Conservation (phyloP, 1,284 basidiomycete species). For the Clitocybe nebularis region DNA sequence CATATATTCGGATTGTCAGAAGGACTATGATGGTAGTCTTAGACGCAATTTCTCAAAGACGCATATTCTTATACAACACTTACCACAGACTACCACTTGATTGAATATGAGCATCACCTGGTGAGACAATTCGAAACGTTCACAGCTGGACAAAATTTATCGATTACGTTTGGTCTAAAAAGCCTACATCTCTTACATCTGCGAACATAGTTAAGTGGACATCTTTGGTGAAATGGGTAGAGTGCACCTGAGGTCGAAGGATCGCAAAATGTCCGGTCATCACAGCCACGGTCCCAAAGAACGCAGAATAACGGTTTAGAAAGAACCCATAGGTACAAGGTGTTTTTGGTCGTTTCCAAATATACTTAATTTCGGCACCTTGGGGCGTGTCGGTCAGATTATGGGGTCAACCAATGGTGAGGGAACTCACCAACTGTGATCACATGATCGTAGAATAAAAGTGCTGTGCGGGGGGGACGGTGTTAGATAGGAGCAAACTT, state of each 20-base stretch:
- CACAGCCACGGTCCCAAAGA: constrained; percentile 33
- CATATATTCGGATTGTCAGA: constrained; percentile 36
- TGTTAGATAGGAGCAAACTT: too few species aligned
- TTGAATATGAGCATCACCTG: constrained; percentile 35
- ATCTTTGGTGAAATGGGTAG: neutral
- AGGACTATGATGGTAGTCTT: constrained; percentile 31
- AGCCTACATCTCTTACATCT: constrained; percentile 19
- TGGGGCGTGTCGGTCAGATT: neutral
- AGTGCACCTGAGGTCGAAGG: constrained; percentile 20
- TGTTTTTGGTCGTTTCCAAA: constrained; percentile 36
- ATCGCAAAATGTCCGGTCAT: constrained; percentile 26
- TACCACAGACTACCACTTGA: constrained; percentile 38
- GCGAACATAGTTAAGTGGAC: neutral
- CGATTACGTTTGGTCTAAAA: too few species aligned
- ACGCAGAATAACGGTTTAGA: constrained; percentile 38
- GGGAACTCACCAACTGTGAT: constrained; percentile 27
- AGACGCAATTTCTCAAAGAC: too few species aligned
- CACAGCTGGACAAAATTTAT: constrained; percentile 9
- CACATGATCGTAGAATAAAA: constrained; percentile 36
- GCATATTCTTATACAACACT: constrained; percentile 12
- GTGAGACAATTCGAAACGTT: constrained; percentile 28
- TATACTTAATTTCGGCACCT: constrained; percentile 34
- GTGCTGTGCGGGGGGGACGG: constrained; percentile 21
- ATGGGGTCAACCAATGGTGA: neutral
- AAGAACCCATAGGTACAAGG: constrained; percentile 38